phyloP scores from a whole-genome alignment of 2,329 filamentous ascomycete genomes.

The Neonectria hederae region DNA sequence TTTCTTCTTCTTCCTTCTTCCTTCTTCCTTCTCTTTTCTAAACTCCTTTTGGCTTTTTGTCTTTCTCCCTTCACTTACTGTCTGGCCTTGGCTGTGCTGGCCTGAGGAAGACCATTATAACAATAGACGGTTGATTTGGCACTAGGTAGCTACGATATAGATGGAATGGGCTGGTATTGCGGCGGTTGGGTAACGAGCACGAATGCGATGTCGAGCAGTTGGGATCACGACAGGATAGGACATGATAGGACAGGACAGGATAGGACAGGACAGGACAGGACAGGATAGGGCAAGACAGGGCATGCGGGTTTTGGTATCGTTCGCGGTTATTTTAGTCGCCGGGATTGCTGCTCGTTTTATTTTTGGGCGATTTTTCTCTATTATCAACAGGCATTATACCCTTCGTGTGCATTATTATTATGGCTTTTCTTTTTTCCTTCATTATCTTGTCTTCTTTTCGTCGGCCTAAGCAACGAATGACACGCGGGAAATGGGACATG shows the following conservation, averaged over 20 bases:
- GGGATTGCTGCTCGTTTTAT: constrained; percentile 25
- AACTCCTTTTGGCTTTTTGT: constrained; percentile 19
- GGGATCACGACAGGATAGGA: constrained; percentile 10
- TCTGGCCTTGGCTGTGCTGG: constrained; percentile 15
- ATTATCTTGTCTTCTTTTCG: background rate
- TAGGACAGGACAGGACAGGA: constrained; percentile 3
- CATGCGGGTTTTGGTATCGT: constrained; percentile 20
- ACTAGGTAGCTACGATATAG: constrained; percentile 34
- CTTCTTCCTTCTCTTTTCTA: background rate
- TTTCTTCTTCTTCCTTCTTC: background rate
- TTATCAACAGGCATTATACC: constrained; percentile 47
- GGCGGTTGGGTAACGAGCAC: constrained; percentile 2
- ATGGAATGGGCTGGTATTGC: constrained; percentile 10
- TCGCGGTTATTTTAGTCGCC: constrained; percentile 24
- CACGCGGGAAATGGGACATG: background rate
- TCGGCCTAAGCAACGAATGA: background rate
- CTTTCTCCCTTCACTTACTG: constrained; percentile 6
- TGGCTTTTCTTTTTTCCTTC: constrained; percentile 21
- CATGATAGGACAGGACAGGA: background rate
- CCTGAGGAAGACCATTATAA: constrained; percentile 20
- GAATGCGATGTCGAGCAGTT: constrained; percentile 23
- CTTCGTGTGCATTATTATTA: constrained; percentile 40
- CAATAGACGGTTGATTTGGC: constrained; percentile 36
- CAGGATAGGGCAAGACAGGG: background rate
- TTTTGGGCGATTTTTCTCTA: constrained; percentile 26